These are phyloP conservation scores for Mucor saturninus DNA, from an alignment of 371 early-diverging fungal genomes.

Conservation along the genomic window DNA sequence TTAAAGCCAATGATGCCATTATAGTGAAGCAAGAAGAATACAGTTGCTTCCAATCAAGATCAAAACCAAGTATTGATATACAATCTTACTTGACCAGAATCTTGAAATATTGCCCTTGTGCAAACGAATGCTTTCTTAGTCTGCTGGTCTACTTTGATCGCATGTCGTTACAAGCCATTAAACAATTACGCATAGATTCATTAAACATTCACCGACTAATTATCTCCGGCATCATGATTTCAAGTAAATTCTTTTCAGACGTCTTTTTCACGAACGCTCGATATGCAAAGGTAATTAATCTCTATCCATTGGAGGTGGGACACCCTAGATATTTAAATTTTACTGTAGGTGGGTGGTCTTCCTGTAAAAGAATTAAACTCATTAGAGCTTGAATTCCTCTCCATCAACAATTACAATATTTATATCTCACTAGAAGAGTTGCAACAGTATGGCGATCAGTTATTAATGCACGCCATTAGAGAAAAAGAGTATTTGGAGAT, in stretches of 20 bases:
- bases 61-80: conserved; percentile 52
- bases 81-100: conserved; percentile 69
- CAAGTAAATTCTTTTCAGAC: conserved; percentile 83
- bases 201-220: conserved; percentile 85
- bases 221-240: conserved; percentile 79
- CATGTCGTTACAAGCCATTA: conserved; percentile 45
- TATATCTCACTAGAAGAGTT: conserved; percentile 76
- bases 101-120: conserved; percentile 77
- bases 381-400: conserved; percentile 85
- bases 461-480: conserved; percentile 61
- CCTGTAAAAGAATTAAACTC: conserved; percentile 88
- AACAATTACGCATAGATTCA: conserved; percentile 72
- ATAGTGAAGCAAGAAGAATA: conserved; percentile 9
- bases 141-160: conserved; percentile 82
- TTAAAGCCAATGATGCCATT: conserved; percentile 29
- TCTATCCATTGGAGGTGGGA: neutral
- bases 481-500: conserved; percentile 9
- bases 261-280: conserved; percentile 87
- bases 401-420: conserved; percentile 73
- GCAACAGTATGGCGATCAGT: conserved; percentile 79
- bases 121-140: conserved; percentile 78
- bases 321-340: neutral
- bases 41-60: conserved; percentile 66
- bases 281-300: conserved; percentile 68
- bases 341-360: conserved; percentile 89